phyloP scores from a whole-genome alignment of 176 grass and related monocot species.

The Hordeum vulgare region MorexV3_pseudomolecules_assembly NC_058522.1:488141981-488142480 shows the following conservation, averaged over 20 bases:
- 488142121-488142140: conserved; percentile 36
- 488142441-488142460: neutral
- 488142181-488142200: neutral
- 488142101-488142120: conserved; percentile 57
- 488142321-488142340: conserved; percentile 54
- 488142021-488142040: conserved; percentile 87
- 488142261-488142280: conserved; percentile 85
- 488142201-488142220: neutral
- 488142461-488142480: neutral
- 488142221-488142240: neutral
- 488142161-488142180: neutral
- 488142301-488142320: conserved; percentile 12
- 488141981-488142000: conserved; percentile 47
- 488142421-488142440: neutral
- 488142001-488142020: conserved; percentile 73
- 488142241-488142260: conserved; percentile 40
- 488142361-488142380: conserved; percentile 9
- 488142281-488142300: conserved; percentile 39
- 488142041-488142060: conserved; percentile 65
- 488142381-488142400: neutral
- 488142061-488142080: conserved; percentile 34
- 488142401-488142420: neutral
- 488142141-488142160: neutral
- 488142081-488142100: conserved; percentile 57
- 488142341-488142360: conserved; percentile 81